A percentile compares a stretch with the other conserved stretches of the same genome.
phyloP scores from a whole-genome alignment of 2,329 filamentous ascomycete genomes.

The Elsinoe fawcettii region DNA sequence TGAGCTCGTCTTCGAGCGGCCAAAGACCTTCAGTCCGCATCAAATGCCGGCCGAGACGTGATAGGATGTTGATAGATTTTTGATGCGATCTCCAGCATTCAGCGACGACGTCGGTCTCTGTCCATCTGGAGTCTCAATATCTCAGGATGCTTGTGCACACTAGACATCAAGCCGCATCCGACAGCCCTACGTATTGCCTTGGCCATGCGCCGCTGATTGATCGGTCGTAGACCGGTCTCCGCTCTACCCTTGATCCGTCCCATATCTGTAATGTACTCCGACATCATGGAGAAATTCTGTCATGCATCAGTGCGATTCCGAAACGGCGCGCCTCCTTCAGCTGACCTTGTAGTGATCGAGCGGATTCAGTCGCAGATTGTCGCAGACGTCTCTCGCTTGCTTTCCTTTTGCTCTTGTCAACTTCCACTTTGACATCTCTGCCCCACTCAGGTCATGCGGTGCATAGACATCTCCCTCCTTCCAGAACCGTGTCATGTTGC shows the following conservation, averaged over 20 bases:
- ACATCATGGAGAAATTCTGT: conserved; percentile 87
- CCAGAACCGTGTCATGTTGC: conserved; percentile 64
- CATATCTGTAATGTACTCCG: conserved; percentile 76
- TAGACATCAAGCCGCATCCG: conserved; percentile 86
- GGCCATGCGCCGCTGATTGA: conserved; percentile 87
- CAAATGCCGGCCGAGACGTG: too few relatives aligned
- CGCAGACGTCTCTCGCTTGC: conserved; percentile 58
- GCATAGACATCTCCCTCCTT: conserved; percentile 76
- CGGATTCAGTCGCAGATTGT: conserved; percentile 71
- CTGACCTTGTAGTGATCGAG: conserved; percentile 79
- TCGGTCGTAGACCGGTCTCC: conserved; percentile 70
- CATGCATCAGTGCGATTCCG: conserved; percentile 17
- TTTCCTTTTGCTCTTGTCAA: conserved; percentile 44
- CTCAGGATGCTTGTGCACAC: conserved; percentile 81
- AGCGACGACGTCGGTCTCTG: background rate
- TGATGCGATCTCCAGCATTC: background rate
- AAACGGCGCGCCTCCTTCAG: conserved; percentile 24
- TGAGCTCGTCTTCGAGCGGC: too few relatives aligned
- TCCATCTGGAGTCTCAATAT: conserved; percentile 42
- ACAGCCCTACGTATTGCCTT: conserved; percentile 86
- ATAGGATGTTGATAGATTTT: too few relatives aligned
- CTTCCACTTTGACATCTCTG: conserved; percentile 77
- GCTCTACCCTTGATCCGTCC: conserved; percentile 74
- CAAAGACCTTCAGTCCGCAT: too few relatives aligned
- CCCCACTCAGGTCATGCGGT: conserved; percentile 72